These are phyloP conservation scores for Phytophthora pini DNA, from an alignment of 352 stramenopile genomes.

Conservation along the genomic window DNA sequence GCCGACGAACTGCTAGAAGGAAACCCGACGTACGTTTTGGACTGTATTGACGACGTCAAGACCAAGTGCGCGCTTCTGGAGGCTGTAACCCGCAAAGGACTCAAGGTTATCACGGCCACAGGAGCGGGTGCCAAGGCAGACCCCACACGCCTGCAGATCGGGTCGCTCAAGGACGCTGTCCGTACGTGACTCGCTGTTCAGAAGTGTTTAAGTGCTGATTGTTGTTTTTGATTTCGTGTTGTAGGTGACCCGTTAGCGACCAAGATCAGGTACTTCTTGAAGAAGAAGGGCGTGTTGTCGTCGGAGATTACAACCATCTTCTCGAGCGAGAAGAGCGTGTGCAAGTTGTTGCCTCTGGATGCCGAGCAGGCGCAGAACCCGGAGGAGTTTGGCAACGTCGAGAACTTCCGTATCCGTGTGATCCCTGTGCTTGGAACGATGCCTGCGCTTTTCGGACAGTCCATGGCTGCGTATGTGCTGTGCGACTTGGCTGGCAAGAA, in stretches of 20 bases:
- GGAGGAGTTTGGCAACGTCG: conserved; percentile 95
- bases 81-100: conserved; percentile 81
- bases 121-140: conserved; percentile 97
- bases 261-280: conserved; percentile 96
- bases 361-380: conserved; percentile 89
- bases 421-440: conserved; percentile 95
- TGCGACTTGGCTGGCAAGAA: conserved; percentile 93
- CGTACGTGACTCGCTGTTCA: conserved; percentile 49
- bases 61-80: conserved; percentile 97
- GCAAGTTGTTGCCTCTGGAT: conserved; percentile 95
- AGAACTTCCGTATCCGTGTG: conserved; percentile 97
- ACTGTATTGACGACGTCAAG: conserved; percentile 99
- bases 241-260: conserved; percentile 94
- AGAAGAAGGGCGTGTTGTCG: conserved; percentile 78
- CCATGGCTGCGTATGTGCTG: conserved; percentile 95
- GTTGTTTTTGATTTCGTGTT: conserved; percentile 5
- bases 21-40: conserved; percentile 94
- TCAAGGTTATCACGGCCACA: conserved; percentile 88
- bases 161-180: conserved; percentile 93
- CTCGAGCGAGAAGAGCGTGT: conserved; percentile 96
- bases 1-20: conserved; percentile 86
- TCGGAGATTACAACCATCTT: conserved; percentile 90
- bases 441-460: conserved; percentile 98
- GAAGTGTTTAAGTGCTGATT: conserved; percentile 6
- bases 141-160: conserved; percentile 97